Conservation (phyloP, 1,284 basidiomycete genomes). For the Ustilago xerochloae region DNA sequence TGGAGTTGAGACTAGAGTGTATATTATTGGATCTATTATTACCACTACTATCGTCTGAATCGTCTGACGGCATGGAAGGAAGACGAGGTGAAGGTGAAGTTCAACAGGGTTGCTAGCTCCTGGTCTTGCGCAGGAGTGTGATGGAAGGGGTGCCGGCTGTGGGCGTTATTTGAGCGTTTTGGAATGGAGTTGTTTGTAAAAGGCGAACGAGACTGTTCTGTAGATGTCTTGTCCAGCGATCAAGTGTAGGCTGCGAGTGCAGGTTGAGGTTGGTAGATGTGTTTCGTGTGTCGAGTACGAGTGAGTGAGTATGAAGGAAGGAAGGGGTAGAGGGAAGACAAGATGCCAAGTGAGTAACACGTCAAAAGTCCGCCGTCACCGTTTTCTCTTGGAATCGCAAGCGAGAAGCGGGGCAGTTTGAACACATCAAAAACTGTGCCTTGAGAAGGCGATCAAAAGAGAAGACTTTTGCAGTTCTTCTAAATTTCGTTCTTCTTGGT, state of each 20-base stretch:
- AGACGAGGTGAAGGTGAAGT: slow-evolving; percentile 32
- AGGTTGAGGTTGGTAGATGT: neutral
- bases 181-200: neutral
- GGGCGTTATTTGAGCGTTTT: slow-evolving; percentile 10
- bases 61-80: slow-evolving; percentile 58
- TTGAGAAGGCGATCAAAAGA: slow-evolving; percentile 10
- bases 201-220: slow-evolving; percentile 8
- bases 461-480: slow-evolving; percentile 4
- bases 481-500: neutral
- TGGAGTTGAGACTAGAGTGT: slow-evolving; percentile 8
- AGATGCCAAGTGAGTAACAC: too few relatives aligned
- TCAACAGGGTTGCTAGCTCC: slow-evolving; percentile 53
- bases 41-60: slow-evolving; percentile 59
- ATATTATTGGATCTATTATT: slow-evolving; percentile 43
- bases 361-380: too few relatives aligned
- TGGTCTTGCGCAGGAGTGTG: slow-evolving; percentile 36
- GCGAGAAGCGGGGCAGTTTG: slow-evolving; percentile 7
- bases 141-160: slow-evolving; percentile 33
- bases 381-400: neutral
- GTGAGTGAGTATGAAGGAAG: neutral
- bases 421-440: neutral
- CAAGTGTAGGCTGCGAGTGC: neutral
- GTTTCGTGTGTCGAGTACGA: neutral
- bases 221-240: too few relatives aligned
- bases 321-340: neutral